These are phyloP conservation scores for Liquidambar formosana DNA, from an alignment of 164 flowering plant species.

Conservation along the genomic window DNA sequence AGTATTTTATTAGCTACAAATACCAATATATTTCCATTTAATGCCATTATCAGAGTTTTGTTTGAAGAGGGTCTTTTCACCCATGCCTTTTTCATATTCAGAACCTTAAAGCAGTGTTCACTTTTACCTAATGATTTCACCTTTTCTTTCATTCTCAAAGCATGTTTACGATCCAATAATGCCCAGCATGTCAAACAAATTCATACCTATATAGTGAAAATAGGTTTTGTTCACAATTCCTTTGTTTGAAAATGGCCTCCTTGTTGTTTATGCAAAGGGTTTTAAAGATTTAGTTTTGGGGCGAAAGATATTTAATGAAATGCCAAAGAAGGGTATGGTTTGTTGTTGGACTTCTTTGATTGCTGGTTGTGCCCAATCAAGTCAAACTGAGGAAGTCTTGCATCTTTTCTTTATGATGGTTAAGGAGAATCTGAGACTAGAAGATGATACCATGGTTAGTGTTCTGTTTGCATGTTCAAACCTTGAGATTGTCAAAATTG, in stretches of 20 bases:
- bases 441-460: slow-evolving; percentile 63
- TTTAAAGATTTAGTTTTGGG: slow-evolving; percentile 38
- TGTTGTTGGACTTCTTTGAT: slow-evolving; percentile 62
- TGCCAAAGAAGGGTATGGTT: slow-evolving; percentile 39
- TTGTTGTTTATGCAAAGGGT: slow-evolving; percentile 47
- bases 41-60: slow-evolving; percentile 53
- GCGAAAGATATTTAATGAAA: slow-evolving; percentile 60
- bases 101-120: slow-evolving; percentile 24
- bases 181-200: slow-evolving; percentile 25
- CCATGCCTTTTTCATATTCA: slow-evolving; percentile 35
- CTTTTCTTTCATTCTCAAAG: slow-evolving; percentile 62
- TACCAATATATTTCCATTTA: slow-evolving; percentile 61
- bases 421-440: slow-evolving; percentile 41
- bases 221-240: slow-evolving; percentile 38
- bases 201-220: slow-evolving; percentile 49
- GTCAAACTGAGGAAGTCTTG: slow-evolving; percentile 42
- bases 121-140: slow-evolving; percentile 60
- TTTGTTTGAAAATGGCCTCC: slow-evolving; percentile 53
- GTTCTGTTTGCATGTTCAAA: slow-evolving; percentile 68
- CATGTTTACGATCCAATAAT: slow-evolving; percentile 27
- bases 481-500: slow-evolving; percentile 31
- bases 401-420: slow-evolving; percentile 47
- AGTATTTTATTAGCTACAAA: slow-evolving; percentile 36
- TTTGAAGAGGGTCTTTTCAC: slow-evolving; percentile 34
- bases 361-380: slow-evolving; percentile 50